Evolutionary conservation across 2,329 filamentous ascomycete genomes (phyloP).

Genomic region (Coccinonectria pachysandricola): DNA sequence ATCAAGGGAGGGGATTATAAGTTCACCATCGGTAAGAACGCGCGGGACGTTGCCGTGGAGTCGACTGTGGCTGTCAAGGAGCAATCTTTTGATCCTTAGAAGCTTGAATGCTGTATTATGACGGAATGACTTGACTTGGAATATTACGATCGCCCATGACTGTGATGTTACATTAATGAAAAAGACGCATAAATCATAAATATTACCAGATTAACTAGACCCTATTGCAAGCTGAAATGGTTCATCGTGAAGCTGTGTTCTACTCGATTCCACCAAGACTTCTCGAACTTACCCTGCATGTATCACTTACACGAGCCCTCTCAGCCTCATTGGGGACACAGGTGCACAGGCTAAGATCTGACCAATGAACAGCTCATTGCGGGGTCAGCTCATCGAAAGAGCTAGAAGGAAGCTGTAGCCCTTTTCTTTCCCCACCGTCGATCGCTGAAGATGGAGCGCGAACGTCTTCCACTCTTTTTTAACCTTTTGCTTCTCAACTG

Average conservation of each 20-base stretch:
- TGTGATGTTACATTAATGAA: no score
- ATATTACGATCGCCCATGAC: no score
- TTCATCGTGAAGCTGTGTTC: no score
- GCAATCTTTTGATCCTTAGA: slow-evolving; percentile 11
- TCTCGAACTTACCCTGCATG: slow-evolving; percentile 15
- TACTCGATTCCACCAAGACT: no score
- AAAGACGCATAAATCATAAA: no score
- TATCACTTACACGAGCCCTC: slow-evolving; percentile 6
- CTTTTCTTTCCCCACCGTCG: slow-evolving; percentile 23
- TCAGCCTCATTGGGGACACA: slow-evolving; percentile 10
- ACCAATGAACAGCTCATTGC: slow-evolving; percentile 22
- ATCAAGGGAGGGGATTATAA: slow-evolving; percentile 20
- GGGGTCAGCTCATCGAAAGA: slow-evolving; percentile 29
- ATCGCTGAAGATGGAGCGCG: no score
- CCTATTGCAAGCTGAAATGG: no score
- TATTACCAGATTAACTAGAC: no score
- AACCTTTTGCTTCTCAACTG: no score
- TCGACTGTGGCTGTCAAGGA: slow-evolving; percentile 10
- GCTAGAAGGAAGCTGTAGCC: slow-evolving; percentile 29
- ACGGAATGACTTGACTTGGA: no score
- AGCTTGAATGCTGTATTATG: no score
- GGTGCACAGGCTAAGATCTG: slow-evolving; percentile 8
- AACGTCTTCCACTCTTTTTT: no score
- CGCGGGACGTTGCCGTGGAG: slow-evolving; percentile 15
- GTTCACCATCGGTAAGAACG: slow-evolving; percentile 18